Evolutionary conservation across 805 yeast species (phyloP).

Genomic region (Candida caryicola): DNA sequence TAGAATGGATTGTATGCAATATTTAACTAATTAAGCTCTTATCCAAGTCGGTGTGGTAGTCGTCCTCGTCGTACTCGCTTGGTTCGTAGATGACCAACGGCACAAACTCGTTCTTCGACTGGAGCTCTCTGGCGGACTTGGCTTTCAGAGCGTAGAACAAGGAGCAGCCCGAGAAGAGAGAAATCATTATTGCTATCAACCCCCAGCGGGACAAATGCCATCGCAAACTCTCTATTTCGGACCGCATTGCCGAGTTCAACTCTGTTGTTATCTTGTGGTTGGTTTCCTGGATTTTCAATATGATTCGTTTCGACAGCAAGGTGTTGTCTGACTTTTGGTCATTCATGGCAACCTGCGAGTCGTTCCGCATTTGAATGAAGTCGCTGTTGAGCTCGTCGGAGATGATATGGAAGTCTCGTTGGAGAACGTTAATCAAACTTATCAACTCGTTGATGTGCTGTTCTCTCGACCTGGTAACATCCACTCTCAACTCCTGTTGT

Average conservation of each 20-base stretch:
- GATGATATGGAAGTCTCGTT: constrained; percentile 67
- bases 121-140: constrained; percentile 18
- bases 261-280: constrained; percentile 82
- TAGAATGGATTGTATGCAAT: no score
- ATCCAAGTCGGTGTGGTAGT: constrained; percentile 55
- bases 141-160: constrained; percentile 50
- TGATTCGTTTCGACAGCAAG: constrained; percentile 63
- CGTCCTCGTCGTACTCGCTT: constrained; percentile 52
- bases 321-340: constrained; percentile 87
- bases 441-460: constrained; percentile 64
- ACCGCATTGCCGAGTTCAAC: constrained; percentile 74
- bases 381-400: constrained; percentile 73
- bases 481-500: constrained; percentile 78
- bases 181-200: constrained; percentile 64
- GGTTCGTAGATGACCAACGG: constrained; percentile 45
- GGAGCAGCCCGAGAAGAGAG: constrained; percentile 53
- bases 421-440: constrained; percentile 63
- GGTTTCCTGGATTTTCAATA: constrained; percentile 73
- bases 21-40: constrained; percentile 15
- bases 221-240: constrained; percentile 82
- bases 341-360: constrained; percentile 76
- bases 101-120: constrained; percentile 34
- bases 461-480: constrained; percentile 70
- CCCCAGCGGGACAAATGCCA: constrained; percentile 95
- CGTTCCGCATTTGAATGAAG: constrained; percentile 59